Percentiles rank a stretch among this genome's conserved stretches.
phyloP scores from a whole-genome alignment of 2,329 filamentous ascomycete genomes.

The Fusarium newnesense region DNA sequence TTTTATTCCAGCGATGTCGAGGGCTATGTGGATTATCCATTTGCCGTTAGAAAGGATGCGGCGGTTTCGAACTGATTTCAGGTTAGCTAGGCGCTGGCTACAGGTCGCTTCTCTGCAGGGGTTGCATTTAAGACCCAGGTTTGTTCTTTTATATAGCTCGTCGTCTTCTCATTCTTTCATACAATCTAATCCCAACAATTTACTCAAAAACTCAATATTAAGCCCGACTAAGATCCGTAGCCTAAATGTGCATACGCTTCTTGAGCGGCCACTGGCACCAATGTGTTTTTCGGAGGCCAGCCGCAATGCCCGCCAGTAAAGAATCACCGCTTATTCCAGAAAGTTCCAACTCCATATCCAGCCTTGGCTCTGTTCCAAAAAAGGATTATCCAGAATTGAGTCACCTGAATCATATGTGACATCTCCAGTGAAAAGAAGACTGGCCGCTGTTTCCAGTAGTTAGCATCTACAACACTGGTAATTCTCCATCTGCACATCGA shows the following conservation, averaged over 20 bases:
- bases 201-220: rapidly evolving
- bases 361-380: neutral
- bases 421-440: neutral
- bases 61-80: rapidly evolving
- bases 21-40: conserved; percentile 47
- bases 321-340: rapidly evolving
- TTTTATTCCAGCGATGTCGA: conserved; percentile 40
- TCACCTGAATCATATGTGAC: neutral
- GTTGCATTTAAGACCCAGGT: rapidly evolving
- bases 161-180: rapidly evolving
- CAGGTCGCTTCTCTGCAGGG: rapidly evolving
- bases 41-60: rapidly evolving
- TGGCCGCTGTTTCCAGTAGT: neutral
- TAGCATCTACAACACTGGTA: rapidly evolving
- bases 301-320: neutral
- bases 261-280: rapidly evolving
- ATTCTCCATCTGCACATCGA: rapidly evolving
- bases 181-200: rapidly evolving
- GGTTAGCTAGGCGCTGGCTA: rapidly evolving
- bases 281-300: rapidly evolving
- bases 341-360: neutral
- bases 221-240: rapidly evolving
- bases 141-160: neutral
- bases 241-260: rapidly evolving
- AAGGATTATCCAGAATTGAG: neutral